Conservation (phyloP, 2,329 filamentous ascomycete genomes). For the Aureobasidium leucospermi region DNA sequence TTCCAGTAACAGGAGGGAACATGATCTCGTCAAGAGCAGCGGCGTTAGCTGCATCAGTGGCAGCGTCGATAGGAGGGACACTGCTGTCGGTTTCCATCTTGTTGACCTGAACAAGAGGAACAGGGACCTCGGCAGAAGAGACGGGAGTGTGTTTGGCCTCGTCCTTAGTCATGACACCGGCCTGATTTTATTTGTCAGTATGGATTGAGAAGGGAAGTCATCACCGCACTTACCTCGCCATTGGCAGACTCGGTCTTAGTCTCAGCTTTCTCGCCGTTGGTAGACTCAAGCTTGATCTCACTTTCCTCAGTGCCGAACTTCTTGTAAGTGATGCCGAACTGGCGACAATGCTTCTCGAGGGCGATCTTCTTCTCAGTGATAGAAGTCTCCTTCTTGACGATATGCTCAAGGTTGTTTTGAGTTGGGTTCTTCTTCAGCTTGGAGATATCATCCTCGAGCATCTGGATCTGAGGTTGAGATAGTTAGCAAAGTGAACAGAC, state of each 20-base stretch:
- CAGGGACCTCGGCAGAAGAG: neutral
- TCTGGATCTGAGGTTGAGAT: neutral
- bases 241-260: no score
- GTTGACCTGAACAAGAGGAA: no score
- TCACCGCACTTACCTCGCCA: neutral
- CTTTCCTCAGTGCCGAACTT: neutral
- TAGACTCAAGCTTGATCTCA: neutral
- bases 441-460: neutral
- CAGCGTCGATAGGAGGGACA: neutral
- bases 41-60: neutral
- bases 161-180: neutral
- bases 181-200: neutral
- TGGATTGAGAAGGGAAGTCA: neutral
- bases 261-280: neutral
- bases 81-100: neutral
- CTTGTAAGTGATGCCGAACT: neutral
- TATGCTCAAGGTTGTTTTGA: neutral
- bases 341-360: conserved; percentile 2
- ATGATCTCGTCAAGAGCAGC: neutral
- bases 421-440: neutral
- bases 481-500: neutral
- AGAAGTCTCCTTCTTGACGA: neutral
- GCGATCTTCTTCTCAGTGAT: neutral
- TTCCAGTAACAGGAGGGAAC: neutral
- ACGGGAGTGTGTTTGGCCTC: neutral